Evolutionary conservation across 192 early-diverging fungal species (phyloP), one percentile per base, ranked within the genome.

Genomic region (Coemansia javaensis): DNA sequence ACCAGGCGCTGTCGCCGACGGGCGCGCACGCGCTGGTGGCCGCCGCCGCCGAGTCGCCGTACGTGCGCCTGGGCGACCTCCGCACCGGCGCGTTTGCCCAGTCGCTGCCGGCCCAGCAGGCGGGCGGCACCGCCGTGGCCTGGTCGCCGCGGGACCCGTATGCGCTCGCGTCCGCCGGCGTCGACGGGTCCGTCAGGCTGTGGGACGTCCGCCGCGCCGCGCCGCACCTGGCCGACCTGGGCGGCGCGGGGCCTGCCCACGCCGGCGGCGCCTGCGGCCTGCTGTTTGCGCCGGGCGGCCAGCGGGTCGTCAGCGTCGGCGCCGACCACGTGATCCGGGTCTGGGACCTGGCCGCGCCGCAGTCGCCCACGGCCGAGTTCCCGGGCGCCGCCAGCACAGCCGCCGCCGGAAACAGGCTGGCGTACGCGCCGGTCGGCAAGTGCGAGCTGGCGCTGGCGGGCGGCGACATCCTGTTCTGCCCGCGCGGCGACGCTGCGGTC

Each of bases 131-230:
- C 23, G 60, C 77, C 1, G 66, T 87, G 2, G 59, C 77, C 15
- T 96, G 93, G 93, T 93, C 89, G 10, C 85, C 86, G 18, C 33
- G 50, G 18, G 66, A 86, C 36, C 85, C 90, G 40, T 82, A 70
- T 59, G 40, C 80, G 21, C 56, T 96, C 13, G 90, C 80, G 3
- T 82, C 90, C 20, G 91, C 87, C 42, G 82, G 88, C 76, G 78
- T 65, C 35, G 88, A 90, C 49, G 79, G 81, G 16, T 81, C 77
- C 2, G 57, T 89, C 3, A 70, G 81, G 11, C 52, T 93, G 34
- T 96, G 93, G 93, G 93, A 96, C 62, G 82, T 92, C 24, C 81
- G 93, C 28, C 84, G 81, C 44, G 79, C 89, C 7, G 57, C 78
- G 14, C 53, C 89, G 6, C 85, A 81, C 18, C 35, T 95, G 7